Evolutionary conservation across 2,329 filamentous ascomycete genomes (phyloP).

Genomic region (Pochonia chlamydosporia): DNA sequence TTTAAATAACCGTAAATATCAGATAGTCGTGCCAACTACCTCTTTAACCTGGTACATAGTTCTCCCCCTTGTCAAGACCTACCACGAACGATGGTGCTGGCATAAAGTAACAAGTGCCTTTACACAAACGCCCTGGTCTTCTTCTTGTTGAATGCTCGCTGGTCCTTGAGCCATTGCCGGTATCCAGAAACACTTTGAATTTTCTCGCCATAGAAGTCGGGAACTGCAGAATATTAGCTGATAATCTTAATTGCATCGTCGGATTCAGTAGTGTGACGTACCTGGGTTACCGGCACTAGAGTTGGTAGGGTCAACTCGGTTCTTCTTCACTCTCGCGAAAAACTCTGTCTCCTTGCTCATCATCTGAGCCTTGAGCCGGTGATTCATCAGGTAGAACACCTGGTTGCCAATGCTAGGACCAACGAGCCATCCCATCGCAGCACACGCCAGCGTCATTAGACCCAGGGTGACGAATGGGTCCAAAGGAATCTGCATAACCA

Average conservation of each 20-base stretch:
- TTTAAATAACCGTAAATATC: background rate
- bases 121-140: constrained; percentile 64
- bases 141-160: constrained; percentile 95
- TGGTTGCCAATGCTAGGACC: constrained; percentile 78
- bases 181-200: constrained; percentile 90
- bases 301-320: constrained; percentile 83
- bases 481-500: constrained; percentile 68
- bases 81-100: constrained; percentile 3
- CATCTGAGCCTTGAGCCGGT: constrained; percentile 66
- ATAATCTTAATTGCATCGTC: background rate
- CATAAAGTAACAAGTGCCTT: constrained; percentile 13
- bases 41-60: background rate
- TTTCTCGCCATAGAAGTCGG: constrained; percentile 98
- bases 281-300: constrained; percentile 86
- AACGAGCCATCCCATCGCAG: constrained; percentile 79
- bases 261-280: constrained; percentile 21
- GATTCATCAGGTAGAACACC: constrained; percentile 72
- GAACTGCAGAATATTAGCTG: constrained; percentile 46
- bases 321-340: constrained; percentile 83
- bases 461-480: constrained; percentile 86
- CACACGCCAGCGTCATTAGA: constrained; percentile 68
- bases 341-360: constrained; percentile 89
- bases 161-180: constrained; percentile 93
- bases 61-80: background rate
- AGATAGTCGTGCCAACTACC: background rate